Percentiles rank a stretch among this genome's conserved stretches.
Conservation (phyloP, 2,329 filamentous ascomycete genomes). For the Fusarium equiseti region DNA sequence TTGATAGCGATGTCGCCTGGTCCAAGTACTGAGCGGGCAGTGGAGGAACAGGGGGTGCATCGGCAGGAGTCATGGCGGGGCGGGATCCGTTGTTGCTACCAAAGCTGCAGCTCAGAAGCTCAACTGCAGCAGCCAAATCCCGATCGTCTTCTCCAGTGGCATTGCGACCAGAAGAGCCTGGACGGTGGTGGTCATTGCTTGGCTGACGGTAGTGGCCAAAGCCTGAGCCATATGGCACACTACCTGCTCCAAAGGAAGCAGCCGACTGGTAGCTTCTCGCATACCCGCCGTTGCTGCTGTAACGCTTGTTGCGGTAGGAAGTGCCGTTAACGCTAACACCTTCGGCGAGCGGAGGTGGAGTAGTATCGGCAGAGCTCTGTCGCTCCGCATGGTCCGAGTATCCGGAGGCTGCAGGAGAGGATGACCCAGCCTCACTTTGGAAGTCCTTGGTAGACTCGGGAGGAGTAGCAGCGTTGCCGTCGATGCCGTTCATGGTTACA, state of each 20-base stretch:
- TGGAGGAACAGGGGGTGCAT: constrained; percentile 88
- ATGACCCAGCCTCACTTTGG: constrained; percentile 84
- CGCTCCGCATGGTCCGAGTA: constrained; percentile 83
- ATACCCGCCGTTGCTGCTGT: constrained; percentile 68
- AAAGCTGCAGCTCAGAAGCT: constrained; percentile 91
- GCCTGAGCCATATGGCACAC: constrained; percentile 60
- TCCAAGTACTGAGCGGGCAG: constrained; percentile 84
- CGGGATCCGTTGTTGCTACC: constrained; percentile 78
- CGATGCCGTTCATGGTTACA: constrained; percentile 81
- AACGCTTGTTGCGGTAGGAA: constrained; percentile 68
- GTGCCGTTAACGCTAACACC: constrained; percentile 66
- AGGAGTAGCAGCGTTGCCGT: constrained; percentile 67
- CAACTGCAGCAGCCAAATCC: constrained; percentile 89
- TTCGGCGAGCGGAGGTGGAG: constrained; percentile 84
- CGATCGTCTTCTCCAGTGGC: constrained; percentile 83
- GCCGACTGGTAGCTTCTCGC: constrained; percentile 86
- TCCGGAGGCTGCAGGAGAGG: constrained; percentile 83
- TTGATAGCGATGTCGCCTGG: constrained; percentile 67
- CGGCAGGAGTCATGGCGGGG: constrained; percentile 71
- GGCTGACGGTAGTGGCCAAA: constrained; percentile 75
- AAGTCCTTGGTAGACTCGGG: constrained; percentile 75
- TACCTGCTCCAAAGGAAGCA: constrained; percentile 63
- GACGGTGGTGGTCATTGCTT: constrained; percentile 79
- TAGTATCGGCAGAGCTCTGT: constrained; percentile 90
- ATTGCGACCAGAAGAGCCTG: constrained; percentile 82